Conservation (phyloP, 108 stramenopile species). For the Bacterosira constricta region DNA sequence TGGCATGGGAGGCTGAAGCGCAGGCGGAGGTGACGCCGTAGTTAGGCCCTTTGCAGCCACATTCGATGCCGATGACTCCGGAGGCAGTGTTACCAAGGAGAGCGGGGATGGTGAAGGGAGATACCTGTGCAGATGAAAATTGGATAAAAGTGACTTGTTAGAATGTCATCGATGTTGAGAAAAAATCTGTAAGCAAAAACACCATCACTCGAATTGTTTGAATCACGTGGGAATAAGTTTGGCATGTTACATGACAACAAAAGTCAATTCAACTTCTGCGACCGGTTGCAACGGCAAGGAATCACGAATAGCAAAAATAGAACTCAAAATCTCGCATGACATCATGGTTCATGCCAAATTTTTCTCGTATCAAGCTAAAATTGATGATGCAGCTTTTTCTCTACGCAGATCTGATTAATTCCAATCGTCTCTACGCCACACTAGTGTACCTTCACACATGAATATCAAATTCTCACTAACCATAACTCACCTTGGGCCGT, state of each 20-base stretch:
- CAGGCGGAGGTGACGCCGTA: constrained; percentile 94
- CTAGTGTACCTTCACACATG: neutral
- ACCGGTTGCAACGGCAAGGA: no score
- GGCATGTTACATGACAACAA: no score
- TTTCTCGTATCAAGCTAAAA: no score
- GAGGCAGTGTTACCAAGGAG: constrained; percentile 93
- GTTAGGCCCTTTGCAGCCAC: constrained; percentile 92
- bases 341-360: no score
- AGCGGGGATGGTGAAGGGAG: constrained; percentile 95
- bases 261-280: no score
- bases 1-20: constrained; percentile 90
- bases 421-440: no score
- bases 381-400: no score
- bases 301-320: no score
- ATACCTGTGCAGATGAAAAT: constrained; percentile 56
- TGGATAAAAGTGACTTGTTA: neutral
- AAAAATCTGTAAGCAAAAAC: neutral
- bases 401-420: no score
- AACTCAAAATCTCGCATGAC: no score
- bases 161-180: neutral
- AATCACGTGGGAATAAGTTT: no score
- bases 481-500: constrained; percentile 73
- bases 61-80: constrained; percentile 94
- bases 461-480: neutral
- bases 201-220: no score